phyloP scores from a whole-genome alignment of 345 rosid species.

The Jatropha curcas region DNA sequence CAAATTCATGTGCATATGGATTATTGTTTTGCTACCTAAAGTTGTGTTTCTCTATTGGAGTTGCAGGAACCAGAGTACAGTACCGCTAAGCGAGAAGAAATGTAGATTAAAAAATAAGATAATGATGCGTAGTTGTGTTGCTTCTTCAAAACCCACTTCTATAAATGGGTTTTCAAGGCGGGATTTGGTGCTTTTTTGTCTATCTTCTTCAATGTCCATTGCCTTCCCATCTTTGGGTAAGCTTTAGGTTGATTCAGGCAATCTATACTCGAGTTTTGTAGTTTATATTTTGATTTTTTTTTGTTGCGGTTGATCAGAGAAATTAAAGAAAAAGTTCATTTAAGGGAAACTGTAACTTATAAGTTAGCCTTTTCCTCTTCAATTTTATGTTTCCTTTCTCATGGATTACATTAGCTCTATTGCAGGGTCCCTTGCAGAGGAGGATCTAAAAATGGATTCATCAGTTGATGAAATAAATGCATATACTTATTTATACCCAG shows the following conservation, averaged over 20 bases:
- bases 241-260: background rate
- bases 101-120: slow-evolving; percentile 34
- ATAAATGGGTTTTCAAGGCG: slow-evolving; percentile 53
- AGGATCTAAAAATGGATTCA: slow-evolving; percentile 58
- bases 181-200: slow-evolving; percentile 60
- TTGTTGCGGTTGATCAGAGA: background rate
- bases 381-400: background rate
- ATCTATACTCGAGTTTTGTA: background rate
- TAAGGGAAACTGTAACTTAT: background rate
- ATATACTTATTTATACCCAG: slow-evolving; percentile 73
- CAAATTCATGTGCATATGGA: background rate
- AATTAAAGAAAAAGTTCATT: background rate
- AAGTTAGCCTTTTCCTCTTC: background rate
- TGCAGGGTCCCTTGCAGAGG: slow-evolving; percentile 58
- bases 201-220: slow-evolving; percentile 59
- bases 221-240: slow-evolving; percentile 53
- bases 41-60: background rate
- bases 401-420: background rate
- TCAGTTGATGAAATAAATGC: slow-evolving; percentile 80
- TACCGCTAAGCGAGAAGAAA: slow-evolving; percentile 40
- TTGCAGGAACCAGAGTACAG: slow-evolving; percentile 38
- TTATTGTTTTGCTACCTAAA: background rate
- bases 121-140: slow-evolving; percentile 35
- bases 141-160: slow-evolving; percentile 30
- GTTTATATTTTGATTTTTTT: background rate